These are phyloP conservation scores for Trichosporon sp. DNA, from an alignment of 1,284 basidiomycete species.

Conservation along the genomic window DNA sequence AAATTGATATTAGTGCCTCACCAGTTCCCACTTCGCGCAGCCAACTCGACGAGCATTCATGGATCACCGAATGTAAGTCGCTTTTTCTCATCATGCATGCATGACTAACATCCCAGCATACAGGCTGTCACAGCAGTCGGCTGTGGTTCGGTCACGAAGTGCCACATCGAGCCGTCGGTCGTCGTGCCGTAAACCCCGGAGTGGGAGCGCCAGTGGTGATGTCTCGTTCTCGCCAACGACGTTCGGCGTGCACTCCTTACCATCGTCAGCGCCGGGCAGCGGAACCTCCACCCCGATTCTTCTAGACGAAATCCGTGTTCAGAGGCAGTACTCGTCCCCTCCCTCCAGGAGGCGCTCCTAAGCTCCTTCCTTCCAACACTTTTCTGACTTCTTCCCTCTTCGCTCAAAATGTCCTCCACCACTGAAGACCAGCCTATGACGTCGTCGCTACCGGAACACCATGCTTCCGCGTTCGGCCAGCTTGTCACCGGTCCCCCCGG, in stretches of 20 bases:
- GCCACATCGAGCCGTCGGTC: conserved; percentile 25
- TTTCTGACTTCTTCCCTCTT: conserved; percentile 5
- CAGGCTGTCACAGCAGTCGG: conserved; percentile 20
- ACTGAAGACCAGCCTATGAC: conserved; percentile 19
- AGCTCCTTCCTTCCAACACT: background rate
- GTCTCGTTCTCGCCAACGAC: conserved; percentile 28
- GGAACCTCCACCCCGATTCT: conserved; percentile 16
- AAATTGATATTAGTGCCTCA: conserved; percentile 1
- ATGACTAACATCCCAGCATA: conserved; percentile 26
- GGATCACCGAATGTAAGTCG: conserved; percentile 32
- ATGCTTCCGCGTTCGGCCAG: conserved; percentile 51
- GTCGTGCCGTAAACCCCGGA: conserved; percentile 28
- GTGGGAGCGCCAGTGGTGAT: background rate
- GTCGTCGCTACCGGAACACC: conserved; percentile 24
- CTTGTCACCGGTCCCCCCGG: conserved; percentile 89
- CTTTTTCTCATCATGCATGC: conserved; percentile 12
- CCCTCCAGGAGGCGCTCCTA: conserved; percentile 6
- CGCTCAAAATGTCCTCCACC: conserved; percentile 12
- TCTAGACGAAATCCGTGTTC: conserved; percentile 20
- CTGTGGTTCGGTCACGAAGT: conserved; percentile 18
- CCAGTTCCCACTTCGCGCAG: background rate
- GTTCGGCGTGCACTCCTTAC: conserved; percentile 24
- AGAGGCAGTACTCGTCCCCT: background rate
- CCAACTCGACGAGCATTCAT: conserved; percentile 26
- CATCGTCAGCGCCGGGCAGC: conserved; percentile 9